phyloP scores from a whole-genome alignment of 208 protist genomes.

The Endotrypanum monterogeii region DNA sequence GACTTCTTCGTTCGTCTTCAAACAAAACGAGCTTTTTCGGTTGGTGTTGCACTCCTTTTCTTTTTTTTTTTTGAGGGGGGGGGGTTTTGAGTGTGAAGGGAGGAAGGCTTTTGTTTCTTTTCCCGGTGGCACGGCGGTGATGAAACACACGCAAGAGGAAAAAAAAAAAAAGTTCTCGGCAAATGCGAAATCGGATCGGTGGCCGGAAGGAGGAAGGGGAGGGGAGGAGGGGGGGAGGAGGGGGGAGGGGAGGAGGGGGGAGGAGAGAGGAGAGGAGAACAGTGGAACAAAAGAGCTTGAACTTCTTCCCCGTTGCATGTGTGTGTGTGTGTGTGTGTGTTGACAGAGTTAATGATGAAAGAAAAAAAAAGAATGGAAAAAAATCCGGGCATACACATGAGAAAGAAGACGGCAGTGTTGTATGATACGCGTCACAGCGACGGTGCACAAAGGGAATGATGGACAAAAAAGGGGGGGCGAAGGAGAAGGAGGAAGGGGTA shows the following conservation, averaged over 20 bases:
- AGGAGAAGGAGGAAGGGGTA: neutral
- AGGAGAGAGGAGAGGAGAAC: neutral
- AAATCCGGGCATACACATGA: neutral
- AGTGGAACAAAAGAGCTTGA: neutral
- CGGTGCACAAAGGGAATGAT: neutral
- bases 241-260: neutral
- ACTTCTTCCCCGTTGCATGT: slow-evolving; percentile 1
- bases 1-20: no score
- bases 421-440: neutral
- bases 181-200: no score
- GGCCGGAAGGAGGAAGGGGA: no score
- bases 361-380: neutral
- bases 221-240: slow-evolving; percentile 1
- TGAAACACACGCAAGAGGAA: no score
- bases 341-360: neutral
- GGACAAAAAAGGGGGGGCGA: neutral
- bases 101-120: no score
- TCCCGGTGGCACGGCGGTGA: no score
- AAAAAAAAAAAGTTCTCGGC: no score
- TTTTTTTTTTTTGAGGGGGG: neutral
- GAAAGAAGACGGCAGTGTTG: neutral
- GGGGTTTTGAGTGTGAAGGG: neutral
- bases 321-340: slow-evolving; percentile 3
- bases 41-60: no score
- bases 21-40: no score